Evolutionary conservation across 2,329 filamentous ascomycete genomes (phyloP), one percentile per base, ranked within the genome.

Genomic region (Chalara sp.): DNA sequence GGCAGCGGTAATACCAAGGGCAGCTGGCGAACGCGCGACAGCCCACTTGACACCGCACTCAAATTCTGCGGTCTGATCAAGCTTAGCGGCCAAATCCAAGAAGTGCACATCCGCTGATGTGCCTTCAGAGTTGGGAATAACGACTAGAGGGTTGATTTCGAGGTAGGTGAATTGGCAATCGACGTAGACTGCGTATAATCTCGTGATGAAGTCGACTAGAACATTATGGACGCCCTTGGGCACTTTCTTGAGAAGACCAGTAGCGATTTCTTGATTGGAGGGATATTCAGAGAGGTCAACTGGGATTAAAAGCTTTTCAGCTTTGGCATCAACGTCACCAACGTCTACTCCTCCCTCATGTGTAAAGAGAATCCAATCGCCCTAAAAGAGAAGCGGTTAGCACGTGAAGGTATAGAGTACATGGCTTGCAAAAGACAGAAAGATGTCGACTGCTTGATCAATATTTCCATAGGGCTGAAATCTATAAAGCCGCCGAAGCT

Each of bases 111-210:
- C 86, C 52, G 93, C 93, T 53, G 90, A 96, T 61, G 92, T 97
- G 68, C 81, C 87, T 64, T 91, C 84, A 61, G 81, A 86, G 72
- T 97, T 97, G 71, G 93, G 93, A 65, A 99, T 92, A 69, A 96
- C 93, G 56, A 99, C 93, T 59, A 99, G 79, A 63, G 93, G 93
- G 84, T 99, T 99, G 80, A 99, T 99, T 76, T 99, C 93, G 64
- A 99, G 89, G 79, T 99, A 99, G 67, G 93, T 97, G 83, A 99
- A 99, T 75, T 99, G 93, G 83, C 89, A 95, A 80, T 99, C 93
- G 59, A 97, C 93, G 68, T 97, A 99, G 76, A 99, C 93, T 64
- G 92, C 93, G 70, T 99, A 99, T 61, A 99, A 81, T 65, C 93
- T 86, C 67, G 89, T 89, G 77, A 99, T 99, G 81, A 99, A 99